Evolutionary conservation across 2,329 filamentous ascomycete species (phyloP).

Genomic region (Ophiostoma sp.): DNA sequence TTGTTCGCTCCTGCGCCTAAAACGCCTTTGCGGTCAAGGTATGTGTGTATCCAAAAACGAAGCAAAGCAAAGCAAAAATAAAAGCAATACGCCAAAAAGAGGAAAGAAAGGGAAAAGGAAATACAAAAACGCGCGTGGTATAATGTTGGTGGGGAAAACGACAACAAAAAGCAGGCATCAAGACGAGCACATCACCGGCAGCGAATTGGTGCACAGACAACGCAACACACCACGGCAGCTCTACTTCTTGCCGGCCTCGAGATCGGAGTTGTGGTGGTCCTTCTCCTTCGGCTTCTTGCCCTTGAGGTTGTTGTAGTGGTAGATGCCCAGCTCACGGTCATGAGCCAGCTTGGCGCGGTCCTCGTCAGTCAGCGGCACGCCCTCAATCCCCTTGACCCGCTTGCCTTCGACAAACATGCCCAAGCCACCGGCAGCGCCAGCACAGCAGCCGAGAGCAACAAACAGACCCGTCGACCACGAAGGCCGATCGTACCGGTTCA

Average conservation of each 20-base stretch:
- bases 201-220: not conserved
- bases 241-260: constrained; percentile 30
- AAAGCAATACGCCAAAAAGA: not conserved
- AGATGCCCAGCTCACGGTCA: constrained; percentile 57
- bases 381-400: constrained; percentile 69
- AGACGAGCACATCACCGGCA: too few species aligned
- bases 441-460: constrained; percentile 70
- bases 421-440: constrained; percentile 67
- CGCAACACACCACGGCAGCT: not conserved
- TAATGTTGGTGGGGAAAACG: not conserved
- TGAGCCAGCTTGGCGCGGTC: constrained; percentile 52
- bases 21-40: constrained; percentile 14
- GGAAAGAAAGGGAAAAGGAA: not conserved
- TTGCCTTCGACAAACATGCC: constrained; percentile 72
- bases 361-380: constrained; percentile 61
- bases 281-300: constrained; percentile 52
- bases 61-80: not conserved
- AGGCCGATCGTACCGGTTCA: constrained; percentile 72
- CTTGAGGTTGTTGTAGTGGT: constrained; percentile 59
- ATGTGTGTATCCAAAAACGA: not conserved
- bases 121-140: constrained; percentile 9
- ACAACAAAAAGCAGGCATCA: not conserved
- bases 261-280: constrained; percentile 29
- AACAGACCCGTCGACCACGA: constrained; percentile 79
- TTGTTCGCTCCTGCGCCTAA: not conserved